Conservation (phyloP, 441 rosid species). For the Mallotus japonicus region DNA sequence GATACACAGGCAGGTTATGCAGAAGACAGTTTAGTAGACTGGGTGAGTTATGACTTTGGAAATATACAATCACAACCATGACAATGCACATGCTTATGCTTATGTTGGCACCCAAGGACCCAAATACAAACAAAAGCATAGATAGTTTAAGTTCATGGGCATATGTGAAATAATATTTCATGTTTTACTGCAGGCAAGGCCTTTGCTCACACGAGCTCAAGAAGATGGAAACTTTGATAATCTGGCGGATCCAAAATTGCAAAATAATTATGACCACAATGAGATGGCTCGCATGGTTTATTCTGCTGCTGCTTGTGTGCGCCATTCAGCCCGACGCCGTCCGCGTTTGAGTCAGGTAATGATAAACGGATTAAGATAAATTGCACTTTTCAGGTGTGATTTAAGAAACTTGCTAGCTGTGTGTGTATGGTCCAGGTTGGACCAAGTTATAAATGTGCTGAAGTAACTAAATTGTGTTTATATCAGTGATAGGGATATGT, state of each 20-base stretch:
- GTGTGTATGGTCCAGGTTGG: background rate
- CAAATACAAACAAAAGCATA: background rate
- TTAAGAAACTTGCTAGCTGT: background rate
- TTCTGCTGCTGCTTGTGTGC: constrained; percentile 92
- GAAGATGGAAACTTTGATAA: constrained; percentile 72
- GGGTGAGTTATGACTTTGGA: constrained; percentile 53
- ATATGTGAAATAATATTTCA: constrained; percentile 8
- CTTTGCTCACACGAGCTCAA: constrained; percentile 71
- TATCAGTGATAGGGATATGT: background rate
- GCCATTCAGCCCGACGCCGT: constrained; percentile 82
- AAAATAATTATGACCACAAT: constrained; percentile 48
- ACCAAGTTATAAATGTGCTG: background rate
- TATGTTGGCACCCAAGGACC: background rate
- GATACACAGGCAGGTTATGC: constrained; percentile 56
- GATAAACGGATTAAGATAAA: background rate
- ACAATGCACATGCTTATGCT: background rate
- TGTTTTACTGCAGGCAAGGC: constrained; percentile 63
- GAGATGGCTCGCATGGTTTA: constrained; percentile 95
- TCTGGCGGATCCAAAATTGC: constrained; percentile 63
- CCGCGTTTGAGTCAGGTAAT: constrained; percentile 96
- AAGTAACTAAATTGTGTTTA: background rate
- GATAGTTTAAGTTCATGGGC: constrained; percentile 1
- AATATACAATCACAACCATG: background rate
- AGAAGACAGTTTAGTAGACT: constrained; percentile 95
- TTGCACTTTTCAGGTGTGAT: background rate